Conservation (phyloP, 2,329 filamentous ascomycete species). For the Clonostachys byssicola region DNA sequence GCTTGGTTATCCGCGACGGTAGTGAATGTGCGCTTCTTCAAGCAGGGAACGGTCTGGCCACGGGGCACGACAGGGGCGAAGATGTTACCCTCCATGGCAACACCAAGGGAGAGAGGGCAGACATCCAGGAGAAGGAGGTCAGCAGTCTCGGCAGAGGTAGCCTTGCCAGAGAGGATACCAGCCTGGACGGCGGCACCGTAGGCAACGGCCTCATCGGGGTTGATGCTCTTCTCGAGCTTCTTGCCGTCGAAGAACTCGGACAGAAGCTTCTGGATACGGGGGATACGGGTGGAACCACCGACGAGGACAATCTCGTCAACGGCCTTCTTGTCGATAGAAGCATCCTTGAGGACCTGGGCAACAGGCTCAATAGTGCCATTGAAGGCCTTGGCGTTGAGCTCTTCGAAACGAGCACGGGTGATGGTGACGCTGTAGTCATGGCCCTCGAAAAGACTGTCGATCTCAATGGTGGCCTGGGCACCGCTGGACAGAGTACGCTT, state of each 20-base stretch:
- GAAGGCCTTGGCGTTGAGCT: slow-evolving; percentile 95
- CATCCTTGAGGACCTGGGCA: slow-evolving; percentile 94
- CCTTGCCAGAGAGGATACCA: slow-evolving; percentile 97
- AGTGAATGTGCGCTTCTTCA: slow-evolving; percentile 87
- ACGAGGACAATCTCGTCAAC: slow-evolving; percentile 99
- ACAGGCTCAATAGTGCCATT: slow-evolving; percentile 91
- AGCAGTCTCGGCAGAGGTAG: slow-evolving; percentile 87
- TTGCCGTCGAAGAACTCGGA: slow-evolving; percentile 99
- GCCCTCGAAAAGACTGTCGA: slow-evolving; percentile 96
- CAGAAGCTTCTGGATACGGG: slow-evolving; percentile 97
- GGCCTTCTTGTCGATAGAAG: slow-evolving; percentile 78
- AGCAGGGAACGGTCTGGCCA: slow-evolving; percentile 69
- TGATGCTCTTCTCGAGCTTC: slow-evolving; percentile 99
- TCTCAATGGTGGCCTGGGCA: slow-evolving; percentile 96
- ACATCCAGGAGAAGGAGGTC: slow-evolving; percentile 97
- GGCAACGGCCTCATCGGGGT: slow-evolving; percentile 98
- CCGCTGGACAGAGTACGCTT: slow-evolving; percentile 98
- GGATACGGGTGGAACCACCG: slow-evolving; percentile 98
- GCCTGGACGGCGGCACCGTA: slow-evolving; percentile 99
- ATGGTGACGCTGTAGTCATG: slow-evolving; percentile 97
- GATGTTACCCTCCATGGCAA: slow-evolving; percentile 99
- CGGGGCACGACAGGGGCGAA: slow-evolving; percentile 90
- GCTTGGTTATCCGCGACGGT: slow-evolving; percentile 76
- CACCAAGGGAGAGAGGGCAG: slow-evolving; percentile 92
- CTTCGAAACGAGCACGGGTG: slow-evolving; percentile 98